A percentile compares a stretch with the other conserved stretches of the same genome.
Conservation (phyloP, 2,329 filamentous ascomycete genomes). For the Scedosporium dehoogii region DNA sequence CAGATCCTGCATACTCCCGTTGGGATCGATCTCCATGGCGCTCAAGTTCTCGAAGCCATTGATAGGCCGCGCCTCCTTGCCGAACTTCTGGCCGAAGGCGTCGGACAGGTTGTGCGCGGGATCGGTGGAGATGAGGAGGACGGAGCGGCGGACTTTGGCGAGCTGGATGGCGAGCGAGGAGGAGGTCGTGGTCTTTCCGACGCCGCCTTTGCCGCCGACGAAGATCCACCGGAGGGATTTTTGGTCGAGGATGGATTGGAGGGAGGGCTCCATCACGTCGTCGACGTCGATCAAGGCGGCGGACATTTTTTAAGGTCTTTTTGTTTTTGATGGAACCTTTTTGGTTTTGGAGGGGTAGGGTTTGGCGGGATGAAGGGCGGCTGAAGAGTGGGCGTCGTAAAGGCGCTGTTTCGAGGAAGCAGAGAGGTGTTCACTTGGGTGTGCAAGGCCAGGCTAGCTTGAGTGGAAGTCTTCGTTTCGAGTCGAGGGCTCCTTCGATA, state of each 20-base stretch:
- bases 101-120: conserved; percentile 97
- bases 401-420: background rate
- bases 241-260: conserved; percentile 92
- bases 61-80: conserved; percentile 90
- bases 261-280: conserved; percentile 78
- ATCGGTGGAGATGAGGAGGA: conserved; percentile 96
- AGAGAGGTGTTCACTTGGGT: background rate
- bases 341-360: background rate
- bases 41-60: conserved; percentile 89
- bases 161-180: conserved; percentile 98
- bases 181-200: conserved; percentile 98
- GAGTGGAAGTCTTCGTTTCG: background rate
- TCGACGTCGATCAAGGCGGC: conserved; percentile 36
- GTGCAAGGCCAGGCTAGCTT: background rate
- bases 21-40: conserved; percentile 99
- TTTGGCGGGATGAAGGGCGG: background rate
- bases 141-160: conserved; percentile 85
- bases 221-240: conserved; percentile 97
- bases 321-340: background rate
- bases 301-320: conserved; percentile 32
- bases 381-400: background rate
- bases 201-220: conserved; percentile 94
- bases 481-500: too few relatives aligned
- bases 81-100: conserved; percentile 97
- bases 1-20: conserved; percentile 93